A percentile compares a stretch with the other conserved stretches of the same genome.
Evolutionary conservation across 441 rosid species (phyloP).

Genomic region (Arabidopsis lyrata): DNA sequence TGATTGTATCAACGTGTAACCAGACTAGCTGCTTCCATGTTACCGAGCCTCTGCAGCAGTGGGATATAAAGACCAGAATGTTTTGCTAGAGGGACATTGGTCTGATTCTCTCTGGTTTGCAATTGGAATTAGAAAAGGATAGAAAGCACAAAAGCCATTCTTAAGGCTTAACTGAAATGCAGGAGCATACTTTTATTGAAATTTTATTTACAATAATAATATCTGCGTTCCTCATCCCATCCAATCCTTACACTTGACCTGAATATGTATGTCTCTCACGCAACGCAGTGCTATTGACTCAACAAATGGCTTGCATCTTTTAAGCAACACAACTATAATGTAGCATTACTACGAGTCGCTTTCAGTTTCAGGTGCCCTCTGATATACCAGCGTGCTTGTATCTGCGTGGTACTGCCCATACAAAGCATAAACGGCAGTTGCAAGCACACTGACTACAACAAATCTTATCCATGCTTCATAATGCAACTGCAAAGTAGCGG

Average conservation of each 20-base stretch:
- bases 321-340: constrained; percentile 4
- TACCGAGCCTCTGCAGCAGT: not conserved
- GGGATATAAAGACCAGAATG: not conserved
- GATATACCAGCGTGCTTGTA: constrained; percentile 60
- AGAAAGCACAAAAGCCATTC: not conserved
- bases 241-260: constrained; percentile 11
- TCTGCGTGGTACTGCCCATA: constrained; percentile 89
- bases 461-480: constrained; percentile 96
- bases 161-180: constrained; percentile 6
- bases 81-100: not conserved
- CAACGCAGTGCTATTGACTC: constrained; percentile 4
- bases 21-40: not conserved
- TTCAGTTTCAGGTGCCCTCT: constrained; percentile 60
- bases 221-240: constrained; percentile 11
- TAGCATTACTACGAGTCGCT: constrained; percentile 8
- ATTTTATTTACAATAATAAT: constrained; percentile 13
- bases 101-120: not conserved
- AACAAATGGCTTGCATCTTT: constrained; percentile 1
- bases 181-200: not conserved
- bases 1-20: not conserved
- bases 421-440: constrained; percentile 70
- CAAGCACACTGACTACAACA: constrained; percentile 65
- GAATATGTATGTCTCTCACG: constrained; percentile 16
- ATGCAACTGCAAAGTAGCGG: constrained; percentile 67
- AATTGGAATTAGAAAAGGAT: not conserved